These are phyloP conservation scores for Colletotrichum abscissum DNA, from an alignment of 2,329 filamentous ascomycete species.

Conservation along the genomic window DNA sequence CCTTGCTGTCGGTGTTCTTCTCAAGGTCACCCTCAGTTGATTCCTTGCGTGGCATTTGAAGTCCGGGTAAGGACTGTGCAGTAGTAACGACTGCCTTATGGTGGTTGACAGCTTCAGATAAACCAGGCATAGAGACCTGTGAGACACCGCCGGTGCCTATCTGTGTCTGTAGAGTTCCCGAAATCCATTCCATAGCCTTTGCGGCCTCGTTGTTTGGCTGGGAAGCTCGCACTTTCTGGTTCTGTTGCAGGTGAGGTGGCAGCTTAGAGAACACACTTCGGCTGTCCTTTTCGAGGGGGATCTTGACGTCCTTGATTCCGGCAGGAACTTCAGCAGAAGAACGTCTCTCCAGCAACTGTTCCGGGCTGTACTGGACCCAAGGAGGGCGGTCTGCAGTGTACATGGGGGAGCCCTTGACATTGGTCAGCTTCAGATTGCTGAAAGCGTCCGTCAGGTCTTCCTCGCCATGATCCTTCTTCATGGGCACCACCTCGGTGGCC, in stretches of 20 bases:
- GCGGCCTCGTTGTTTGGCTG: background rate
- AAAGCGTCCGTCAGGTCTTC: slow-evolving; percentile 15
- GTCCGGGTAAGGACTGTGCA: background rate
- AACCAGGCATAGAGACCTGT: slow-evolving; percentile 5
- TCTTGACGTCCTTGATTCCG: slow-evolving; percentile 20
- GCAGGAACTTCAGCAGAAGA: slow-evolving; percentile 2
- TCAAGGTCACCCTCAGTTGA: background rate
- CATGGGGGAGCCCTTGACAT: slow-evolving; percentile 20
- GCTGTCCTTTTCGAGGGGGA: background rate
- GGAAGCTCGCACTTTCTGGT: background rate
- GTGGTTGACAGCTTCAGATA: background rate
- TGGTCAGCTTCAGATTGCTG: slow-evolving; percentile 9
- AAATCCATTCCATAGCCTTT: background rate
- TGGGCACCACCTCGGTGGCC: background rate
- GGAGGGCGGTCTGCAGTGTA: slow-evolving; percentile 11
- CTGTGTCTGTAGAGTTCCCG: background rate
- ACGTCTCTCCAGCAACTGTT: slow-evolving; percentile 3
- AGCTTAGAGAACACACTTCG: background rate
- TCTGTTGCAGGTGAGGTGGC: background rate
- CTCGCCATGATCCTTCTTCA: background rate
- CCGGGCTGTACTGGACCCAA: slow-evolving; percentile 10
- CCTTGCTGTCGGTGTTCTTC: background rate
- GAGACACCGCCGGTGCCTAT: background rate
- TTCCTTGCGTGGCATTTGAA: background rate
- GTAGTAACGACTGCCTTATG: background rate